Evolutionary conservation across 2,329 filamentous ascomycete genomes (phyloP).

Genomic region (Lachnellula cervina): DNA sequence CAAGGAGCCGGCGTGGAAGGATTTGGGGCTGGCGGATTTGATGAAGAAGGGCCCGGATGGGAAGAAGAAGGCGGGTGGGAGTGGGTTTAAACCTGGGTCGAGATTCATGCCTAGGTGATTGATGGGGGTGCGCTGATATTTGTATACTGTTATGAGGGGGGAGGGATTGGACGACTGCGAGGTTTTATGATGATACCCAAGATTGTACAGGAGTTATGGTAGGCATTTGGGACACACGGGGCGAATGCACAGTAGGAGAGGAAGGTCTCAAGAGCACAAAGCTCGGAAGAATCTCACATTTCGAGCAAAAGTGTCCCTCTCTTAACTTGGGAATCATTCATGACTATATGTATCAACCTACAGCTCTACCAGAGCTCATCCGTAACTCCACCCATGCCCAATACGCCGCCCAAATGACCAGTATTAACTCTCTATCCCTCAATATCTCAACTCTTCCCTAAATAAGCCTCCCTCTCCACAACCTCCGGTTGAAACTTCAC

Average conservation of each 20-base stretch:
- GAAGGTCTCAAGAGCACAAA: too few relatives aligned
- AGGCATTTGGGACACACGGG: neutral
- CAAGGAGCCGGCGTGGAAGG: constrained; percentile 72
- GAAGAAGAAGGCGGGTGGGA: constrained; percentile 4
- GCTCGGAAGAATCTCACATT: too few relatives aligned
- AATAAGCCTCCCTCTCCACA: constrained; percentile 80
- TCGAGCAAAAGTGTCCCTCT: neutral
- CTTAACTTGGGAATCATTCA: neutral
- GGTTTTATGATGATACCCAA: neutral
- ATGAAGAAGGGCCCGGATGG: constrained; percentile 54
- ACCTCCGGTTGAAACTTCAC: constrained; percentile 91
- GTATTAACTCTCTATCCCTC: constrained; percentile 2
- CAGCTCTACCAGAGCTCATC: constrained; percentile 1
- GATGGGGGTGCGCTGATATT: neutral
- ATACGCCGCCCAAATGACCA: constrained; percentile 12
- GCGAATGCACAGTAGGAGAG: too few relatives aligned
- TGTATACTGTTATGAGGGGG: neutral
- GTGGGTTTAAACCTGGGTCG: constrained; percentile 11
- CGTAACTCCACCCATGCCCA: constrained; percentile 24
- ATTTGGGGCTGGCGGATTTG: constrained; percentile 67
- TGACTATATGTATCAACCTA: neutral
- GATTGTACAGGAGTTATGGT: neutral
- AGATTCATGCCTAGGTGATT: constrained; percentile 22
- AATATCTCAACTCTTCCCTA: constrained; percentile 49
- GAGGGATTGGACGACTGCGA: neutral